Conservation (phyloP, 2,329 filamentous ascomycete genomes). For the Cordyceps cateniannulata region DNA sequence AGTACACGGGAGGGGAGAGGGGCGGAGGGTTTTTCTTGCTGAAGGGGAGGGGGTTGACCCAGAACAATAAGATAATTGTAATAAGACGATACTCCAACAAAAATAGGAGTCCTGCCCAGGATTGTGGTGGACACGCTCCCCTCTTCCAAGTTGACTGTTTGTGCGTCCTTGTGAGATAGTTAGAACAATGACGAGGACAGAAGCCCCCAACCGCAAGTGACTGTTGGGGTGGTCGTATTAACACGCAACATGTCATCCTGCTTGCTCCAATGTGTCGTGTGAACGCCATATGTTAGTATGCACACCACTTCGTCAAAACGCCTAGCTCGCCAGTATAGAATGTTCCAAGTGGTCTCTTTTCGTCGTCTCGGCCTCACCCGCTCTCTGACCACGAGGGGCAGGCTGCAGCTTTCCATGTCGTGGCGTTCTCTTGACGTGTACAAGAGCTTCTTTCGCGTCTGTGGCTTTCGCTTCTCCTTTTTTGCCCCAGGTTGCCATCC, state of each 20-base stretch:
- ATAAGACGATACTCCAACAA: not conserved
- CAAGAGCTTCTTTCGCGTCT: not conserved
- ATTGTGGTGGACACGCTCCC: not conserved
- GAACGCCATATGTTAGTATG: not conserved
- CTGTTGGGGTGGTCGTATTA: not conserved
- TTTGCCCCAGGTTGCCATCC: not conserved
- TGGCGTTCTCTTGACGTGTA: conserved; percentile 10
- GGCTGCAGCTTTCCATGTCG: conserved; percentile 1
- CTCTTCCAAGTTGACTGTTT: not conserved
- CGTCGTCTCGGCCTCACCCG: not conserved
- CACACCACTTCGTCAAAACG: not conserved
- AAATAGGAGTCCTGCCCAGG: not conserved
- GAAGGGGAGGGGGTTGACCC: not conserved
- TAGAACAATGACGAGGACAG: not conserved
- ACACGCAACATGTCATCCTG: not conserved
- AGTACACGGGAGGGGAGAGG: not conserved
- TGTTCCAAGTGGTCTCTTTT: not conserved
- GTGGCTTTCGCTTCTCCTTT: not conserved
- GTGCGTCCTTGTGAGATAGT: not conserved
- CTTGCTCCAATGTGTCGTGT: not conserved
- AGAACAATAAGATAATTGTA: conserved; percentile 3
- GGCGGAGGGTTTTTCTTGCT: not conserved
- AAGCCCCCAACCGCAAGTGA: not conserved
- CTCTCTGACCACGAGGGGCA: not conserved
- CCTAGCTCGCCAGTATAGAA: not conserved